Percentiles rank a stretch among this genome's conserved stretches.
Conservation (phyloP, 2,329 filamentous ascomycete genomes). For the Fusarium tricinctum region DNA sequence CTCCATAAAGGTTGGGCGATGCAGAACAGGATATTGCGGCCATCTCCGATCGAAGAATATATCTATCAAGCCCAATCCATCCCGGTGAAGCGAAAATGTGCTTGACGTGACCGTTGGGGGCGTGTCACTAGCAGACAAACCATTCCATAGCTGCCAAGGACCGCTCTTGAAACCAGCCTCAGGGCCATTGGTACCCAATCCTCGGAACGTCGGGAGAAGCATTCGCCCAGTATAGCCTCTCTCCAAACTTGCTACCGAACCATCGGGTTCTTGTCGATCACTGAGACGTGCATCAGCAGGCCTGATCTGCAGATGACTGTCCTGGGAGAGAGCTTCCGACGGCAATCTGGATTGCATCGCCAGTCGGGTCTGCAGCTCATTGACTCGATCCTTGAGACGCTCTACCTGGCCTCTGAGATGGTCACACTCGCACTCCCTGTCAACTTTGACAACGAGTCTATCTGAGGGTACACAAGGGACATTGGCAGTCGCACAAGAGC, state of each 20-base stretch:
- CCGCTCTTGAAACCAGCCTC: constrained; percentile 42
- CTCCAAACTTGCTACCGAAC: constrained; percentile 28
- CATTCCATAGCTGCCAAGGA: constrained; percentile 45
- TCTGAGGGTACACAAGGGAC: constrained; percentile 44
- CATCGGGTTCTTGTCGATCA: constrained; percentile 18
- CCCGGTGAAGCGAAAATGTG: constrained; percentile 32
- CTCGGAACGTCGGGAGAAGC: constrained; percentile 42
- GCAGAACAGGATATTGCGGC: constrained; percentile 43
- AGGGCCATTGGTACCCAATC: neutral
- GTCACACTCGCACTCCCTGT: constrained; percentile 43
- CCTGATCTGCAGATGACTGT: constrained; percentile 8
- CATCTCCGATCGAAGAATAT: constrained; percentile 44
- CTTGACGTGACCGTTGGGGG: constrained; percentile 15
- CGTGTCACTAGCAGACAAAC: constrained; percentile 34
- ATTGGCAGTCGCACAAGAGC: constrained; percentile 32
- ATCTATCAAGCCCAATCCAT: constrained; percentile 33
- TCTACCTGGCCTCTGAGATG: constrained; percentile 38
- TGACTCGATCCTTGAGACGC: constrained; percentile 31
- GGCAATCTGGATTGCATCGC: constrained; percentile 9
- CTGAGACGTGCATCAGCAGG: neutral
- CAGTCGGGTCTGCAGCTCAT: constrained; percentile 34
- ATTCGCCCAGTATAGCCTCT: constrained; percentile 39
- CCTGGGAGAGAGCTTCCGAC: neutral
- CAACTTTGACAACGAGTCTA: constrained; percentile 37
- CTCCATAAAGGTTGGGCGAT: constrained; percentile 44